Evolutionary conservation across 148 eudicot species (phyloP), one percentile per base, ranked within the genome.

Genomic region (Rhododendron mucronatum): DNA sequence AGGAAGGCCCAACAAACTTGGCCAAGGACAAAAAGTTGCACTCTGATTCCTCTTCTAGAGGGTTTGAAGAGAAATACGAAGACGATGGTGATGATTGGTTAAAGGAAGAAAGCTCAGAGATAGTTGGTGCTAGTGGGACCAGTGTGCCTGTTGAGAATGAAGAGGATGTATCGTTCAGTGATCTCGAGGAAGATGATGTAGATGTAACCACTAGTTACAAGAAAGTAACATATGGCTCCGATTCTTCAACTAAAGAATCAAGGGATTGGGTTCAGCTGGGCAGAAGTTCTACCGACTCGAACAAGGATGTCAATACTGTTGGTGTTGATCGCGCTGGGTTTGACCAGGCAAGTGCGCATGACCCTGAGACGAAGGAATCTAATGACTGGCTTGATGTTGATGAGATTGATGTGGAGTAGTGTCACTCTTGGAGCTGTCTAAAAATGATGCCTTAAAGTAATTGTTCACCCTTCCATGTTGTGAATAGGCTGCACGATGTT

Each of bases 141-240:
- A 83, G 91, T 10, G 88, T 93, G 57, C 92, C 92, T 47, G 37
- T 93, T 7, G 93, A 89, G 82, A 90, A 93, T 84, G 92, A 91
- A n/a, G 98, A 92, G 41, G 98, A 94, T 86, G 99, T 97, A 39
- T 94, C 98, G 12, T 95, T 97, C 82, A 97, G 99, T 84, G 99
- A 97, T 91, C 96, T 97, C 77, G 99, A 97, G 87, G 99, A 94
- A 18, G 95, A 97, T 67, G 98, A 97, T 78, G 98, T 88, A 81
- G 92, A 92, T 30, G 85, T 86, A 30, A 90, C 95, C 2, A 69
- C 92, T 44, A 92, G 86, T 85, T 92, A 87, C 79, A 94, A 91
- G 78, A 92, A 91, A 85, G 87, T 73, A 11, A 87, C 88, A 44
- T 61, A 88, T 63, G 84, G 87, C 23, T 87, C 89, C 20, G 93